Base-by-base conservation (phyloP, 441 rosid species). In the Daphne laureola region DNA sequence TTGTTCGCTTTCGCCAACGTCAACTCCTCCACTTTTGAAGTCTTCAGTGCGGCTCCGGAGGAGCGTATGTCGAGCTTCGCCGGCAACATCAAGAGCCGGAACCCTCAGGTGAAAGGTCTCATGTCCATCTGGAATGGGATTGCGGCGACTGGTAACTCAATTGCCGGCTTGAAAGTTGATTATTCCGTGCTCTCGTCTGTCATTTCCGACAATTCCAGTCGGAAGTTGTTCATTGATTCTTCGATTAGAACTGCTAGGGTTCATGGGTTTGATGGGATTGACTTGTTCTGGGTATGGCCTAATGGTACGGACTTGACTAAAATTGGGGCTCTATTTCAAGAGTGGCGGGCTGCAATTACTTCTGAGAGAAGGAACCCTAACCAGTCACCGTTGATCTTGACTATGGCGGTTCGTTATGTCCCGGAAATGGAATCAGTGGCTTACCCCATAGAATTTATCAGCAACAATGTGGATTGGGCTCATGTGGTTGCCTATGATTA, bases 181-280 rank as follows among this genome's bases (percentile, higher is more conserved):
- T 18, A 44, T 0, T 43, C 36, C 0, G 17, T 1, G 2, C 17
- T 64, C 12, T 57, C 63, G 11, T 42, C 62, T 0, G 65, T 64
- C 66, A 47, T 38, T 0, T 49, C 38, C 47, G 49, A 69, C 3
- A 7, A 66, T 14, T 57, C 67, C 23, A 12, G 23, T 12, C 14
- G 73, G 8, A 55, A 55, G 31, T 62, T 53, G 17, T 70, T 73
- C 47, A 61, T 73, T 5, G 23, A 50, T 0, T 68, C 72, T 16
- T 57, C 78, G 0, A 70, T 73, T 16, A 42, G n/a, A 31, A 43
- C 12, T 0, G 70, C 78, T 0, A 59, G 81, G 47, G 47, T 35
- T 1, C 57, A 69, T 17, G 72, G 70, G 27, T 67, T 66, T 43
- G 54, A 57, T 0, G 73, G 76, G 21, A 43, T 70, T 3, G 76